Percentiles rank a stretch among this genome's conserved stretches.
These are phyloP conservation scores for Phytophthora vignae DNA, from an alignment of 352 stramenopile genomes.

Conservation along the genomic window DNA sequence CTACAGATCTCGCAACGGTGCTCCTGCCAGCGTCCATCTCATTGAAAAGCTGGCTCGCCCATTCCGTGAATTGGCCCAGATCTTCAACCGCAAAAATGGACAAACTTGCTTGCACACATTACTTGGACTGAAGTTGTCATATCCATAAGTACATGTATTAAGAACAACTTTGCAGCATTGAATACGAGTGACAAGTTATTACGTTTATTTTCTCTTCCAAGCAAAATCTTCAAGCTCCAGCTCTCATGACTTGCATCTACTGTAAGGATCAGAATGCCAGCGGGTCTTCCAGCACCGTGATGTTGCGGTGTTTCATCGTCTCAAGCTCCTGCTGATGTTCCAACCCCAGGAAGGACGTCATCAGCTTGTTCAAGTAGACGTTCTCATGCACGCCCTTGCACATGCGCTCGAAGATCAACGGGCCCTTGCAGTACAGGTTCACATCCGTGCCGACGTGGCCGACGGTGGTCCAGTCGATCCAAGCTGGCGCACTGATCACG, in stretches of 20 bases:
- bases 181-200: too few species aligned
- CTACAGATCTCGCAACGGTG: not conserved
- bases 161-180: too few species aligned
- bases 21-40: not conserved
- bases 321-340: conserved; percentile 63
- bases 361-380: conserved; percentile 78
- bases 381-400: conserved; percentile 78
- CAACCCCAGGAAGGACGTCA: conserved; percentile 73
- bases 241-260: conserved; percentile 5
- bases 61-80: too few species aligned
- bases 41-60: not conserved
- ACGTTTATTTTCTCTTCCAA: not conserved
- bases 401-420: conserved; percentile 60
- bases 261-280: conserved; percentile 32
- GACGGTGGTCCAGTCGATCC: conserved; percentile 68
- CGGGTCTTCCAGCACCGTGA: conserved; percentile 37
- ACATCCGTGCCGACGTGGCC: conserved; percentile 78
- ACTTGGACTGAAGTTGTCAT: too few species aligned
- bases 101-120: too few species aligned
- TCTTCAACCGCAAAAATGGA: too few species aligned
- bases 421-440: conserved; percentile 79
- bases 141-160: too few species aligned
- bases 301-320: conserved; percentile 63
- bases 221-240: too few species aligned
- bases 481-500: conserved; percentile 53